A percentile compares a stretch with the other conserved stretches of the same genome.
Conservation (phyloP, 305 asterid species). For the Rubia balearica region DNA sequence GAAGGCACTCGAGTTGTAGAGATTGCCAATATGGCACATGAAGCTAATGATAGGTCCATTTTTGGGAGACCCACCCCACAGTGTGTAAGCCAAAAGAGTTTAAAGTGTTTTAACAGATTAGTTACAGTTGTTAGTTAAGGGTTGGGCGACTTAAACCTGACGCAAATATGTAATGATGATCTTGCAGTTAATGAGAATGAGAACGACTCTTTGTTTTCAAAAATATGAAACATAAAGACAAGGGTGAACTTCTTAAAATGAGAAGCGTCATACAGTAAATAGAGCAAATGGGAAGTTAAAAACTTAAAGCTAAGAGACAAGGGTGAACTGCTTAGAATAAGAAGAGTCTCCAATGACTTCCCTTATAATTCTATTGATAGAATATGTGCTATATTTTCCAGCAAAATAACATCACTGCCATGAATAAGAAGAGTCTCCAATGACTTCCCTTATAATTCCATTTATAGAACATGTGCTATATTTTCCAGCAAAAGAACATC, state of each 20-base stretch:
- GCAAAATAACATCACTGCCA: slow-evolving; percentile 54
- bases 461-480: slow-evolving; percentile 41
- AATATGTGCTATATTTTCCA: slow-evolving; percentile 44
- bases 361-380: slow-evolving; percentile 38
- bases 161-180: no score
- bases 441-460: slow-evolving; percentile 29
- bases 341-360: background rate
- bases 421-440: no score
- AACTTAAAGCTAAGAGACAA: background rate
- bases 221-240: background rate
- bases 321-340: background rate
- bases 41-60: no score
- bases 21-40: no score
- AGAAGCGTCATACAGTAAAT: background rate
- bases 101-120: no score
- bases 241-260: background rate
- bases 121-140: no score
- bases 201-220: no score
- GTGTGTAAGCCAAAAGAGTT: no score
- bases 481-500: slow-evolving; percentile 43
- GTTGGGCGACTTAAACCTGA: no score
- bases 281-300: background rate
- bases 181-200: no score
- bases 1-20: no score
- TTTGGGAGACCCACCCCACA: no score